These are phyloP conservation scores for Talaromyces islandicus DNA, from an alignment of 2,329 filamentous ascomycete species.

Conservation along the genomic window DNA sequence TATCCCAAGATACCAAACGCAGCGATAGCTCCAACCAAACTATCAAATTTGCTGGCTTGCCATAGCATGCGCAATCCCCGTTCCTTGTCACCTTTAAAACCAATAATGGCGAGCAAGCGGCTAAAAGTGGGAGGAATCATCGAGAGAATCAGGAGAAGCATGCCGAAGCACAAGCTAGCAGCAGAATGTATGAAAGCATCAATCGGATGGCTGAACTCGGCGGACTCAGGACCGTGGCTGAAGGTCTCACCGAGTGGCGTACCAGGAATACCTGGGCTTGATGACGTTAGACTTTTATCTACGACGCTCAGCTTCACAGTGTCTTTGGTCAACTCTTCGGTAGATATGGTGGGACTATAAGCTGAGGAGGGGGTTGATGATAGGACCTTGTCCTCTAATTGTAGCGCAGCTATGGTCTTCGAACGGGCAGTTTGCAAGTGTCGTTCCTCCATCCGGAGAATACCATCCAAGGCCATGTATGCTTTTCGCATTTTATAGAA, in stretches of 20 bases:
- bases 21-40: conserved; percentile 88
- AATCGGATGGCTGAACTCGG: conserved; percentile 65
- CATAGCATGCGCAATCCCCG: conserved; percentile 81
- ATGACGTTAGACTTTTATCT: conserved; percentile 5
- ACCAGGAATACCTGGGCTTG: conserved; percentile 14
- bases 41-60: conserved; percentile 77
- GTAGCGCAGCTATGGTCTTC: conserved; percentile 11
- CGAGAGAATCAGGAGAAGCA: conserved; percentile 79
- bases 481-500: conserved; percentile 92
- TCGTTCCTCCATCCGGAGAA: conserved; percentile 68
- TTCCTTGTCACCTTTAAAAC: conserved; percentile 82
- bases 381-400: conserved; percentile 12
- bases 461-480: conserved; percentile 71
- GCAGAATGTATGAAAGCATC: conserved; percentile 89
- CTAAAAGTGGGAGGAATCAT: conserved; percentile 88
- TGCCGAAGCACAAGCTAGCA: conserved; percentile 81
- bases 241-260: conserved; percentile 23
- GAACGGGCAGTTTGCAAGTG: conserved; percentile 35
- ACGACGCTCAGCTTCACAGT: conserved; percentile 20
- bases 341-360: conserved; percentile 11
- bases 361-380: conserved; percentile 11
- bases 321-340: conserved; percentile 8
- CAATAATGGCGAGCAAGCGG: conserved; percentile 79
- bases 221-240: conserved; percentile 51
- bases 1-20: conserved; percentile 75